Base-by-base conservation (phyloP, 1,139 yeast species). In the Kluyveromyces marxianus region DNA sequence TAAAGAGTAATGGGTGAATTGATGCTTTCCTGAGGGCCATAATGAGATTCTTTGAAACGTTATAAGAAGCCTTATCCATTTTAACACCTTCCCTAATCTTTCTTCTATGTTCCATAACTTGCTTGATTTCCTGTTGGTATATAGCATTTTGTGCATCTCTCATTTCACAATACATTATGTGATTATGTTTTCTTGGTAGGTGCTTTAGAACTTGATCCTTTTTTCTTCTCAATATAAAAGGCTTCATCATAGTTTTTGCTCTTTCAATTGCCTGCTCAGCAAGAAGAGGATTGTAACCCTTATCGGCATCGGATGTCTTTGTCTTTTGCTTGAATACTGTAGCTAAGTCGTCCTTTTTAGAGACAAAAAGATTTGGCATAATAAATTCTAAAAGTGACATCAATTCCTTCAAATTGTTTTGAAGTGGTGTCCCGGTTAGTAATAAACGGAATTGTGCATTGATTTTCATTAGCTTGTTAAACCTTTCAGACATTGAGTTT, bases 231-330 rank as follows among this genome's bases (percentile, higher is more conserved):
- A 92, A 71, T 7, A 92, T 92, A 69, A 92, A 92, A 4, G 99
- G 99, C 2, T 95, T 85, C 98, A 92, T 92, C 97, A 92, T 92
- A 3, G 94, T 83, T 64, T 87, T 88, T 4, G 99, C 99, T 60
- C 89, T 85, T 38, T 81, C 76, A 50, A 92, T 89, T 1, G 98
- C 95, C 66, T 92, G 95, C 54, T 83, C 83, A 0, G 97, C 88
- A 41, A 92, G 69, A 45, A 92, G 72, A 2, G 96, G 97, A 57
- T 85, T 86, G 57, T 80, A 84, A 41, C 69, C 71, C 41, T 68
- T 71, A 37, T 71, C 70, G 40, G 69, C 65, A 45, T 72, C 75
- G 3, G 76, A 71, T 2, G 95, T 83, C 44, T 81, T 79, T 7
- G 88, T 88, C 60, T 82, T 83, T 65, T 89, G 95, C 63, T 83